Evolutionary conservation across 495 filamentous ascomycete species (phyloP).

Genomic region (Aspergillus asperescens): DNA sequence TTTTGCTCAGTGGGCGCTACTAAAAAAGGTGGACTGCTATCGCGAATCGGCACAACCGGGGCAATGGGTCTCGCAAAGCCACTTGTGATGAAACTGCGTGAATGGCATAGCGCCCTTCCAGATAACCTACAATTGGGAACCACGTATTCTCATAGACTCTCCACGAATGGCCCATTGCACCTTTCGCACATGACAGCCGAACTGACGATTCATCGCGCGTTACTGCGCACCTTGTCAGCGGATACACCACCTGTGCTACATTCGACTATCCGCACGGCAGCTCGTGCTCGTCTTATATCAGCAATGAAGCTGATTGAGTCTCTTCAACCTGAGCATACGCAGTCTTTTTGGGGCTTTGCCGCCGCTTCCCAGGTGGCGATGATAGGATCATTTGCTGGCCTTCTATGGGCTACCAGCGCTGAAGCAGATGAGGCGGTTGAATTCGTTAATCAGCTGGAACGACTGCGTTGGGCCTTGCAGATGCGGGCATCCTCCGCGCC

Average conservation of each 20-base stretch:
- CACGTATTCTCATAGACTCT: constrained; percentile 39
- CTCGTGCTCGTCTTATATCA: constrained; percentile 50
- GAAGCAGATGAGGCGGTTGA: constrained; percentile 12
- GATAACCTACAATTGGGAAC: constrained; percentile 61
- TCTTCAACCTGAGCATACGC: constrained; percentile 64
- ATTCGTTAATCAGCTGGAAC: constrained; percentile 13
- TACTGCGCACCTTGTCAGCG: constrained; percentile 60
- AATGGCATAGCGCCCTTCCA: constrained; percentile 68
- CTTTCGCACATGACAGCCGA: constrained; percentile 81
- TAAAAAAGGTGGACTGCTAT: constrained; percentile 21
- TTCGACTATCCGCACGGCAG: constrained; percentile 74
- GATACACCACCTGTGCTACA: constrained; percentile 62
- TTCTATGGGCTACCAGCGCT: constrained; percentile 17
- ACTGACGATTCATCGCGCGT: constrained; percentile 77
- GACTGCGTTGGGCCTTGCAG: constrained; percentile 14
- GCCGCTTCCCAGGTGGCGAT: constrained; percentile 15
- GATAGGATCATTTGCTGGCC: constrained; percentile 17
- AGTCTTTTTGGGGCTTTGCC: constrained; percentile 58
- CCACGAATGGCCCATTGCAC: constrained; percentile 68
- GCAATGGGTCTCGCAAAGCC: constrained; percentile 73
- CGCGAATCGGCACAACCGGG: constrained; percentile 25
- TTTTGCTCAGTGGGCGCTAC: constrained; percentile 68
- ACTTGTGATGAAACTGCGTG: constrained; percentile 75
- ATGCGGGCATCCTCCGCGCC: constrained; percentile 17
- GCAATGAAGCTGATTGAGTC: constrained; percentile 73